Percentiles rank a stretch among this genome's conserved stretches.
Conservation (phyloP, 1,284 basidiomycete genomes). For the Sporisorium sorghi region DNA sequence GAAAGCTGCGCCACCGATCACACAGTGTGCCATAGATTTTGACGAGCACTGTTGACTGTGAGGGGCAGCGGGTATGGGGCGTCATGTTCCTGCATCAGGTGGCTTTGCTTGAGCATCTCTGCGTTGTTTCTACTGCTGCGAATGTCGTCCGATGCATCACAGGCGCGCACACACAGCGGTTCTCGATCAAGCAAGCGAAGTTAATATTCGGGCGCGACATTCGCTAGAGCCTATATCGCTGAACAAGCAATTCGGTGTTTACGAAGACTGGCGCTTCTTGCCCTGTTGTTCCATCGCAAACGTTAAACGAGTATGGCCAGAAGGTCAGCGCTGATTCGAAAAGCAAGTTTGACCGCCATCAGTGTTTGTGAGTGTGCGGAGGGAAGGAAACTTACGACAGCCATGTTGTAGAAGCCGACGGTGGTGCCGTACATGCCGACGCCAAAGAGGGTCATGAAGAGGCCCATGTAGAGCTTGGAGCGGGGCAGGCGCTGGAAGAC, state of each 20-base stretch:
- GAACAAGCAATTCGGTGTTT: constrained; percentile 1
- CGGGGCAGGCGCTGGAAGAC: constrained; percentile 64
- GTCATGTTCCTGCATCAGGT: too few relatives aligned
- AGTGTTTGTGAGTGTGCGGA: too few relatives aligned
- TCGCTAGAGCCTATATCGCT: too few relatives aligned
- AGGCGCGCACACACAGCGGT: neutral
- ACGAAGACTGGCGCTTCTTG: constrained; percentile 45
- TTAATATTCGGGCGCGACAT: too few relatives aligned
- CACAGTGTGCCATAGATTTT: too few relatives aligned
- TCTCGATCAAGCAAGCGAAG: constrained; percentile 1
- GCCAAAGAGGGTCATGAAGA: constrained; percentile 64
- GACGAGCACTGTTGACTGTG: too few relatives aligned
- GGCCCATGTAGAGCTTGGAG: constrained; percentile 62
- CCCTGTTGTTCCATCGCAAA: constrained; percentile 35
- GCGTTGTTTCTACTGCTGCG: neutral
- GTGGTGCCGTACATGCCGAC: constrained; percentile 62
- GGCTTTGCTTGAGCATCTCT: too few relatives aligned
- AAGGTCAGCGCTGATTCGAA: neutral
- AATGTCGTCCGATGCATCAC: neutral
- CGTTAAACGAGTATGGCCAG: too few relatives aligned
- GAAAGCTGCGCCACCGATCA: too few relatives aligned
- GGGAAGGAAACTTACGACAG: constrained; percentile 41
- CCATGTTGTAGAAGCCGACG: constrained; percentile 64
- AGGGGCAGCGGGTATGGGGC: too few relatives aligned
- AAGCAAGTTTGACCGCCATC: neutral